Evolutionary conservation across 352 stramenopile species (phyloP), one percentile per base, ranked within the genome.

Genomic region (Globisporangium carolinianum): DNA sequence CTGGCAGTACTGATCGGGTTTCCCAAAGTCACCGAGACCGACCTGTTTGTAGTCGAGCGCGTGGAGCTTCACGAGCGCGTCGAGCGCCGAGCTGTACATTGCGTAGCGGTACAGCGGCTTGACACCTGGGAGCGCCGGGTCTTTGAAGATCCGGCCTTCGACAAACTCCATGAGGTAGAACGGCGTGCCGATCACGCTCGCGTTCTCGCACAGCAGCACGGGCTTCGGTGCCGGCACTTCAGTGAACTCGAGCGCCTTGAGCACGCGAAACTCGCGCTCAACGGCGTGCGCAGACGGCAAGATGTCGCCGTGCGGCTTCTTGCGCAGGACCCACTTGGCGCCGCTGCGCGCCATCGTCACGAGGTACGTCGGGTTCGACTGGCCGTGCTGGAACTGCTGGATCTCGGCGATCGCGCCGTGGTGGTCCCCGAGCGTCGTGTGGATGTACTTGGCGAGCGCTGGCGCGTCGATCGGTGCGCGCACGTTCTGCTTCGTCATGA

Each of bases 311-410:
- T 83, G 72, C 9, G 86, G 86, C 66, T 95, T 90, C 73, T 93
- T 93, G 41, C 86, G 83, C 49, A 95, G 68, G 57, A 95, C 86
- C 69, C 77, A 87, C 64, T 86, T 70, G 42, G 70, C 68, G 36
- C 72, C 72, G 15, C 70, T 83, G 51, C 61, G 42, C 24, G 48
- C 60, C 76, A 90, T 89, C 5, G 57, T 75, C 52, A 96, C 55
- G 36, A 92, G 69, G 67, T 94, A 96, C 59, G 87, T 96, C 42
- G 87, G 87, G 67, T 96, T 96, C 10, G 78, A 91, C 63, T 96
- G 87, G 6, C 87, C 87, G 51, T 95, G 79, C 56, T 80, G 65
- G 63, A 96, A 96, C 70, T 96, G 83, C 50, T 71, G 53, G 51
- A 96, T 81, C 56, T 76, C 69, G 39, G 63, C 67, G 53, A 89